These are phyloP conservation scores for Lachnellula arida DNA, from an alignment of 2,329 filamentous ascomycete species.

Conservation along the genomic window DNA sequence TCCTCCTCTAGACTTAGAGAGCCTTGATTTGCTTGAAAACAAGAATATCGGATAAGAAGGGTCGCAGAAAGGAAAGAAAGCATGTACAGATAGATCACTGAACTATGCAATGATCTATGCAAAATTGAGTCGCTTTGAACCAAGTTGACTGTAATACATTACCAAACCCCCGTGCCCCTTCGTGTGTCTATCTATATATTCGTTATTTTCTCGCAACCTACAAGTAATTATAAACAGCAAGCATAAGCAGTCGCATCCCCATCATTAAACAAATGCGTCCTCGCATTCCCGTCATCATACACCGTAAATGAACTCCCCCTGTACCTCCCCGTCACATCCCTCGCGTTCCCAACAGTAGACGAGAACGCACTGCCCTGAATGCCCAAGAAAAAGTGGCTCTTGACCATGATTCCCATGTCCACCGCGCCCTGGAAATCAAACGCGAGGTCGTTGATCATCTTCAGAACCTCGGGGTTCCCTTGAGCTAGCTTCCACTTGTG, in stretches of 20 bases:
- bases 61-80: too few species aligned
- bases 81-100: too few species aligned
- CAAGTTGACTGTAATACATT: neutral
- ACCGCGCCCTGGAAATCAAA: slow-evolving; percentile 36
- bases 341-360: slow-evolving; percentile 31
- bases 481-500: slow-evolving; percentile 32
- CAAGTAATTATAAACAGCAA: slow-evolving; percentile 30
- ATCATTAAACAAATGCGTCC: slow-evolving; percentile 34
- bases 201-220: neutral
- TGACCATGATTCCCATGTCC: slow-evolving; percentile 33
- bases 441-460: slow-evolving; percentile 26
- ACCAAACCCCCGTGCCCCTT: neutral
- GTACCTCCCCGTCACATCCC: slow-evolving; percentile 34
- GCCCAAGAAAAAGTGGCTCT: slow-evolving; percentile 33
- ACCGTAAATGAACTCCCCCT: slow-evolving; percentile 31
- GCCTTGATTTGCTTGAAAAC: too few species aligned
- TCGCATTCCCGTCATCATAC: slow-evolving; percentile 29
- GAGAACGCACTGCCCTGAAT: slow-evolving; percentile 34
- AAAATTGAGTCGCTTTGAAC: neutral
- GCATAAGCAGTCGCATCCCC: slow-evolving; percentile 30
- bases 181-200: neutral
- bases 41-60: too few species aligned
- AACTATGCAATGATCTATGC: neutral
- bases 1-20: too few species aligned
- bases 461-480: slow-evolving; percentile 16